Base-by-base conservation (phyloP, 2,329 filamentous ascomycete species). In the Phoma herbarum region DNA sequence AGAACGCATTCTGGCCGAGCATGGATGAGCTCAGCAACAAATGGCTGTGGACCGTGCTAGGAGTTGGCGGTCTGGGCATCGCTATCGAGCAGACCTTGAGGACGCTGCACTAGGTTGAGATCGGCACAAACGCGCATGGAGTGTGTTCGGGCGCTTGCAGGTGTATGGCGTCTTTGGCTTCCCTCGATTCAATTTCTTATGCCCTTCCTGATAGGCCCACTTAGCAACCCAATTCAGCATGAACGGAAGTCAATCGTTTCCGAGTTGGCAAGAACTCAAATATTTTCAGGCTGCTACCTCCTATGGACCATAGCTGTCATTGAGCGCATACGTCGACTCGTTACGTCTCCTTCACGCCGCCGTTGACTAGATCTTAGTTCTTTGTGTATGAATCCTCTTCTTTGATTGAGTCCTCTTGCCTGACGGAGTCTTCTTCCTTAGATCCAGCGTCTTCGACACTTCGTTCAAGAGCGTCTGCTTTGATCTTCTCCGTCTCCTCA, bases 1-100 rank as follows among this genome's bases (percentile, higher is more conserved):
- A 86, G 72, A 87, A 88, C 65, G 82, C 83, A 37, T 85, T 88
- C 73, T 88, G 85, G 85, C 86, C 85, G 1, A 75, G 75, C 11
- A 46, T 79, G 1, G 70, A 76, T 28, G 83, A 87, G 71, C 53
- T 84, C 8, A 72, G 67, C 22, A 88, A 87, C 62, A 81, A 82
- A 59, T 88, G 85, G 86, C 69, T 82, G 2, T 85, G 85, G 82
- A 77, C 77, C 22, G 79, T 87, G 1, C 58, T 83, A 11, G 84
- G 80, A 1, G 75, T 79, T 37, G 85, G 86, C 12, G 79, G 77
- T 11, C 75, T 78, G 2, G 84, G 81, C 22, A 81, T 83, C 0
- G 75, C 79, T 2, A 55, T 83, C 10, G 85, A 87, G 69, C 71
- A 77, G 60, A 62, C 68, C n/a, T 50, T 76, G 31, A 74, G 75